Evolutionary conservation across 176 grass and related monocot genomes (phyloP).

Genomic region (Triticum timopheevii): DNA sequence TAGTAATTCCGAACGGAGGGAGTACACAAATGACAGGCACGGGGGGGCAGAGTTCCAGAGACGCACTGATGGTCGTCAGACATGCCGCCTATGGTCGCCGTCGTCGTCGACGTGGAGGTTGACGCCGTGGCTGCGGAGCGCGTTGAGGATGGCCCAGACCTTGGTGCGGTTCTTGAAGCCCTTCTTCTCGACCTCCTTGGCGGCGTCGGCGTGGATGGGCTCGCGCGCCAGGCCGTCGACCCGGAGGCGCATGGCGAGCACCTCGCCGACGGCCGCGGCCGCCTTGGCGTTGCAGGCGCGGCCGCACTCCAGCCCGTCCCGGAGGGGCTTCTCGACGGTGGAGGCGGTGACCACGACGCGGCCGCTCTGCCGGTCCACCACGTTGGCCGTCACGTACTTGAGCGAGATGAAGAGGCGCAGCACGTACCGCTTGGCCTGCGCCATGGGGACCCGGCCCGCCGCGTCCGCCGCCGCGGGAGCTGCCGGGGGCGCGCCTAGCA

Average conservation of each 20-base stretch:
- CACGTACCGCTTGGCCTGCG: conserved; percentile 69
- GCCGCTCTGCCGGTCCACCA: conserved; percentile 78
- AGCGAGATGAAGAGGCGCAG: conserved; percentile 95
- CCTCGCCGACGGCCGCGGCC: conserved; percentile 67
- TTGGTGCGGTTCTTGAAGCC: conserved; percentile 82
- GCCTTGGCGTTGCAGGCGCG: conserved; percentile 92
- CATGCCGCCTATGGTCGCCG: conserved; percentile 33
- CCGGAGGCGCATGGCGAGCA: conserved; percentile 83
- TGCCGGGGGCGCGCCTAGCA: no score
- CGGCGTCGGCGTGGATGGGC: conserved; percentile 62
- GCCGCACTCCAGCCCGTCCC: conserved; percentile 62
- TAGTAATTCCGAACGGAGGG: no score
- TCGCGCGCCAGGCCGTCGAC: conserved; percentile 71
- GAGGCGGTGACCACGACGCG: conserved; percentile 69
- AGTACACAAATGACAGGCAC: neutral
- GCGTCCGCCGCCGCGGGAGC: no score
- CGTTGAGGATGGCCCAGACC: conserved; percentile 81
- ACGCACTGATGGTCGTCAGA: conserved; percentile 7
- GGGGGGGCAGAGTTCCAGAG: neutral
- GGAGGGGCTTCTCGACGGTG: conserved; percentile 77
- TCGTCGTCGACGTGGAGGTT: conserved; percentile 60
- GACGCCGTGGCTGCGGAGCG: conserved; percentile 53
- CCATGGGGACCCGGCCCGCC: neutral
- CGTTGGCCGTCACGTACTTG: conserved; percentile 95
- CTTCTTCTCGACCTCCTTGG: conserved; percentile 89